These are phyloP conservation scores for Mortierella antarctica DNA, from an alignment of 192 early-diverging fungal species.

Conservation along the genomic window DNA sequence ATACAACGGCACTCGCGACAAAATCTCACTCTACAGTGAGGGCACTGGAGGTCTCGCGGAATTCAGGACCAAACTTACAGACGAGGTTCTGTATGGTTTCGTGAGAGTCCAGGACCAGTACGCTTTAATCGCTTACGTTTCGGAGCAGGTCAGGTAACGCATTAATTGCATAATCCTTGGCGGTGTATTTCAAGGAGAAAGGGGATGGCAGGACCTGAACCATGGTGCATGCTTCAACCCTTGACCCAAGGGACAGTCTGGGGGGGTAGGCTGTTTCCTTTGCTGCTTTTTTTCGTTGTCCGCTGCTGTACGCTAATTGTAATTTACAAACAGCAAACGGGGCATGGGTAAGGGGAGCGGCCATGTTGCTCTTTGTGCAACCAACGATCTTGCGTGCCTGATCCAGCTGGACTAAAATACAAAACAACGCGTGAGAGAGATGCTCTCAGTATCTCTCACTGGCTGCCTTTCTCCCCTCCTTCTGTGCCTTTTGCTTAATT, in stretches of 20 bases:
- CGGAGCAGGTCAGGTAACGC: slow-evolving; percentile 68
- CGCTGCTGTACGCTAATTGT: too few species aligned
- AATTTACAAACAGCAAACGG: too few species aligned
- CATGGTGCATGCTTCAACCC: neutral
- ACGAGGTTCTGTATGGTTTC: slow-evolving; percentile 70
- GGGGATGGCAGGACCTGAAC: neutral
- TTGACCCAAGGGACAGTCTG: too few species aligned
- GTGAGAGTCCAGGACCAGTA: slow-evolving; percentile 66
- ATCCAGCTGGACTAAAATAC: neutral
- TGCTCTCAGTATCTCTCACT: neutral
- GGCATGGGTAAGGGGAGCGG: too few species aligned
- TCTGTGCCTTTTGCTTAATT: neutral
- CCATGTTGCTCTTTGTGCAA: too few species aligned
- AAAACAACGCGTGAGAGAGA: neutral
- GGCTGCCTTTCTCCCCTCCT: neutral
- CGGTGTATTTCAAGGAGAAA: neutral
- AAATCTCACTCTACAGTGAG: slow-evolving; percentile 67
- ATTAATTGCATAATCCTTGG: neutral
- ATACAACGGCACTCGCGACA: slow-evolving; percentile 71
- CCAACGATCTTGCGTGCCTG: too few species aligned
- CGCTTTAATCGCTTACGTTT: slow-evolving; percentile 65
- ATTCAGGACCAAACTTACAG: slow-evolving; percentile 60
- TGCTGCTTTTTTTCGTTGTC: too few species aligned
- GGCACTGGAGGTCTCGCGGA: slow-evolving; percentile 65
- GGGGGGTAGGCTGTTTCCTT: too few species aligned